Percentiles rank a stretch among this genome's conserved stretches.
Conservation (phyloP, 805 yeast genomes). For the Saturnispora saitoi region DNA sequence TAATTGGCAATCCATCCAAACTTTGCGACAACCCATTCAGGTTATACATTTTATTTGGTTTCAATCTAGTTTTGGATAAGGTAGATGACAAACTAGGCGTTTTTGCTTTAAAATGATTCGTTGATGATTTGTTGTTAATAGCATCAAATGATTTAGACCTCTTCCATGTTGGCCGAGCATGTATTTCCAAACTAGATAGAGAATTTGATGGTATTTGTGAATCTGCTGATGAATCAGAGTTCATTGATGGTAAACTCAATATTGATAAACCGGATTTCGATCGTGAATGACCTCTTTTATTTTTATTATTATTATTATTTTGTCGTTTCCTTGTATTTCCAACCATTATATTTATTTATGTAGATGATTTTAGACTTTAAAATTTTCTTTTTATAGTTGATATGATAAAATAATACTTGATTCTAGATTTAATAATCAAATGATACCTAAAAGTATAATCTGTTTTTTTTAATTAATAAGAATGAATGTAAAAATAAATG, state of each 20-base stretch:
- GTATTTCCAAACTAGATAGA: neutral
- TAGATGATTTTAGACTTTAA: too few species aligned
- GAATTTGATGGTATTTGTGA: neutral
- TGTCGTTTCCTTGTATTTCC: neutral
- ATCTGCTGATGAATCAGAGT: neutral
- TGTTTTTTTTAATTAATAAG: too few species aligned
- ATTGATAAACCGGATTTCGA: slow-evolving; percentile 3
- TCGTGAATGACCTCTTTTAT: neutral
- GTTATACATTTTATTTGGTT: slow-evolving; percentile 1
- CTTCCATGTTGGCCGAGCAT: slow-evolving; percentile 1
- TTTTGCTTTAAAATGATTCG: neutral
- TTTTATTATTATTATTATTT: neutral
- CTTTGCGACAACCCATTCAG: slow-evolving; percentile 3
- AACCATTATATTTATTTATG: neutral
- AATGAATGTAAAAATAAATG: neutral
- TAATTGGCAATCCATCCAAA: slow-evolving; percentile 21
- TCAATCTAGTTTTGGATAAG: neutral
- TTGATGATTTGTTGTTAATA: neutral
- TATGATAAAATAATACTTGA: too few species aligned
- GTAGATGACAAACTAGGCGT: neutral
- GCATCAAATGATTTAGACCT: slow-evolving; percentile 11
- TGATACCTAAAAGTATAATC: too few species aligned
- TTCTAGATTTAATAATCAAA: too few species aligned
- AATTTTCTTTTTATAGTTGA: too few species aligned
- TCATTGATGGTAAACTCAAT: neutral